Conservation (phyloP, 768 basidiomycete species). For the Sistotremastrum suecicum region DNA sequence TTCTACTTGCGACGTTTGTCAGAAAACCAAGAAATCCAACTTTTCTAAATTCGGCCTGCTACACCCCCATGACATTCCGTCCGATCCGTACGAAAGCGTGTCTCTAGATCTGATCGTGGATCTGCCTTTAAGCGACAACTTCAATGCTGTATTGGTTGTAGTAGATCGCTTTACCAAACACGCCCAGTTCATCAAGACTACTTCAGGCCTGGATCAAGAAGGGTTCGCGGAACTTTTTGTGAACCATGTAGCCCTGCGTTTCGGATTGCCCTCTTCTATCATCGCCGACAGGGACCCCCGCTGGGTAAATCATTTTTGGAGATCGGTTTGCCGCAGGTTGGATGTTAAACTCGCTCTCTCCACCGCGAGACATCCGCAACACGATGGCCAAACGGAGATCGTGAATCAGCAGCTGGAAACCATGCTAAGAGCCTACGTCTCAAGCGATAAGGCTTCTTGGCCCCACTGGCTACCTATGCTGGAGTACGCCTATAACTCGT, state of each 20-base stretch:
- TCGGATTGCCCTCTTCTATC: conserved; percentile 1
- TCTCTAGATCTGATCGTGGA: conserved; percentile 4
- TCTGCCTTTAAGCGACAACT: conserved; percentile 8
- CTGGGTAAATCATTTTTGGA: conserved; percentile 5
- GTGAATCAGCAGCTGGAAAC: conserved; percentile 9
- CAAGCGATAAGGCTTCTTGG: conserved; percentile 15
- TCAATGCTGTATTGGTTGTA: conserved; percentile 10
- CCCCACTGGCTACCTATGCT: conserved; percentile 9
- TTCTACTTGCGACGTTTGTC: conserved; percentile 7
- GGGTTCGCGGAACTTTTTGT: conserved; percentile 5
- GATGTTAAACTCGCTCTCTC: not conserved
- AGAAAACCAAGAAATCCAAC: conserved; percentile 4
- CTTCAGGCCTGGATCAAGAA: no score
- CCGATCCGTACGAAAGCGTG: conserved; percentile 5
- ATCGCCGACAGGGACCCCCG: conserved; percentile 2
- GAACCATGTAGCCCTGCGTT: conserved; percentile 1
- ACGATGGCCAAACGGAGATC: conserved; percentile 16
- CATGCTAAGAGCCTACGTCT: conserved; percentile 8
- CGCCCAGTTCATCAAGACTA: conserved; percentile 7
- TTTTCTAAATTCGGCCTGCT: conserved; percentile 4
- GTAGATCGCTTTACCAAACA: conserved; percentile 10
- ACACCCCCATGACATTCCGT: conserved; percentile 5
- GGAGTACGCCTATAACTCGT: conserved; percentile 18
- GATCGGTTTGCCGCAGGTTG: not conserved
- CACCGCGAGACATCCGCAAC: conserved; percentile 15